Evolutionary conservation across 2,329 filamentous ascomycete species (phyloP).

Genomic region (Alternaria sp.): DNA sequence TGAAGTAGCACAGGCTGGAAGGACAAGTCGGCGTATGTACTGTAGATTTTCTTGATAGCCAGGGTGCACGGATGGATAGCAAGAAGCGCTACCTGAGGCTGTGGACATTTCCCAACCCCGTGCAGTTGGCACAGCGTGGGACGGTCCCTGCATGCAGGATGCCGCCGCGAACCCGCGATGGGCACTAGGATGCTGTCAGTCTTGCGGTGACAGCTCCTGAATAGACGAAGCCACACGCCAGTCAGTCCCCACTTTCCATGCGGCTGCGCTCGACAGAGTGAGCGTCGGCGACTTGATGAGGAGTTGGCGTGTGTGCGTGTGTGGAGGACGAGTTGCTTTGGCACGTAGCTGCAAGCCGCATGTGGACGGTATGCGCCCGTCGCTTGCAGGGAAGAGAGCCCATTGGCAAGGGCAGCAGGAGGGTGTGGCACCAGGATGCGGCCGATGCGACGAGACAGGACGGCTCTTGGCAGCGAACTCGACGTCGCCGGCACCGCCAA

Average conservation of each 20-base stretch:
- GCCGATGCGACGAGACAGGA: slow-evolving; percentile 25
- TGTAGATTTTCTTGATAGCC: slow-evolving; percentile 12
- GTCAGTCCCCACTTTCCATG: slow-evolving; percentile 7
- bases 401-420: slow-evolving; percentile 12
- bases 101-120: not conserved
- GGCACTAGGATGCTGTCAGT: slow-evolving; percentile 12
- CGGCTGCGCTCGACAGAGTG: not conserved
- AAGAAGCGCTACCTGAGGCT: slow-evolving; percentile 3
- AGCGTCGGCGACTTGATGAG: not conserved
- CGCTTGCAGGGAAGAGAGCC: slow-evolving; percentile 10
- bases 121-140: slow-evolving; percentile 9
- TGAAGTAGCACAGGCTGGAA: not conserved
- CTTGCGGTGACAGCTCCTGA: slow-evolving; percentile 12
- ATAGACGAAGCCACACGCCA: slow-evolving; percentile 18
- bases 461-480: slow-evolving; percentile 24
- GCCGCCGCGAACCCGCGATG: slow-evolving; percentile 13
- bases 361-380: slow-evolving; percentile 2
- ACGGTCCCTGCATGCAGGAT: slow-evolving; percentile 21
- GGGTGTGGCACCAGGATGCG: slow-evolving; percentile 18
- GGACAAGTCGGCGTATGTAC: slow-evolving; percentile 4
- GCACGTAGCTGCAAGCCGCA: not conserved
- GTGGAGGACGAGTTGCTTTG: not conserved
- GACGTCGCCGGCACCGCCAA: slow-evolving; percentile 30
- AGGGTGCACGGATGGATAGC: slow-evolving; percentile 3
- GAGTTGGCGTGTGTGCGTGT: not conserved